phyloP scores from a whole-genome alignment of 78 protist genomes.

The Corallochytrium limacisporum region DNA sequence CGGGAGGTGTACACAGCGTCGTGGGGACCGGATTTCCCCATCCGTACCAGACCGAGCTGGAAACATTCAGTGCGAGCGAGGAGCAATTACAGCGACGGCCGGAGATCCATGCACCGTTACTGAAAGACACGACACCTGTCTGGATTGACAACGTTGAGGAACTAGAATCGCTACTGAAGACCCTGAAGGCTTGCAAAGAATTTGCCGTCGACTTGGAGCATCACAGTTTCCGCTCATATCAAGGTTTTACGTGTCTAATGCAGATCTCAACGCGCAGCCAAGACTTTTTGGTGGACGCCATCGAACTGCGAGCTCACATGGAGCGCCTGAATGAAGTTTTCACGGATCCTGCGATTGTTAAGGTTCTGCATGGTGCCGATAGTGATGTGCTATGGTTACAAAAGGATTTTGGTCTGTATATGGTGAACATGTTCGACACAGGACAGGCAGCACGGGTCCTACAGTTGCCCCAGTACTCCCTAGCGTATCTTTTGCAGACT shows the following conservation, averaged over 20 bases:
- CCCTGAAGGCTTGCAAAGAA: constrained; percentile 23
- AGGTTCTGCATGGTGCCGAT: constrained; percentile 82
- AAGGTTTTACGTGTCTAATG: constrained; percentile 92
- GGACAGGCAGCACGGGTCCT: constrained; percentile 81
- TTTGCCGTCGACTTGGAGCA: constrained; percentile 83
- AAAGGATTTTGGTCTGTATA: constrained; percentile 86
- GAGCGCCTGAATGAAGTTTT: constrained; percentile 18
- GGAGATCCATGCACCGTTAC: background rate
- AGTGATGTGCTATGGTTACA: constrained; percentile 82
- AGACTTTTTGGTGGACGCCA: constrained; percentile 86
- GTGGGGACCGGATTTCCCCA: too few species aligned
- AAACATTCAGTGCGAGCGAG: background rate
- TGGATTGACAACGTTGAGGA: constrained; percentile 34
- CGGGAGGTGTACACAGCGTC: too few species aligned
- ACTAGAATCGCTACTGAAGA: constrained; percentile 21
- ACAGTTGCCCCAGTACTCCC: constrained; percentile 40
- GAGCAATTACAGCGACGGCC: background rate
- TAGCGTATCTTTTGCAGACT: constrained; percentile 56
- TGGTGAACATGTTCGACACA: constrained; percentile 96
- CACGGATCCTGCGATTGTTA: constrained; percentile 69
- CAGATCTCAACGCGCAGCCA: constrained; percentile 71
- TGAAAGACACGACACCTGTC: constrained; percentile 22
- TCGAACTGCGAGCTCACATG: constrained; percentile 56
- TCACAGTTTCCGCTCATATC: constrained; percentile 56
- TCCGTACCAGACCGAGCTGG: constrained; percentile 12